Percentiles rank a stretch among this genome's conserved stretches.
These are phyloP conservation scores for Abrus pulchellus DNA, from an alignment of 306 rosid genomes.

Conservation along the genomic window DNA sequence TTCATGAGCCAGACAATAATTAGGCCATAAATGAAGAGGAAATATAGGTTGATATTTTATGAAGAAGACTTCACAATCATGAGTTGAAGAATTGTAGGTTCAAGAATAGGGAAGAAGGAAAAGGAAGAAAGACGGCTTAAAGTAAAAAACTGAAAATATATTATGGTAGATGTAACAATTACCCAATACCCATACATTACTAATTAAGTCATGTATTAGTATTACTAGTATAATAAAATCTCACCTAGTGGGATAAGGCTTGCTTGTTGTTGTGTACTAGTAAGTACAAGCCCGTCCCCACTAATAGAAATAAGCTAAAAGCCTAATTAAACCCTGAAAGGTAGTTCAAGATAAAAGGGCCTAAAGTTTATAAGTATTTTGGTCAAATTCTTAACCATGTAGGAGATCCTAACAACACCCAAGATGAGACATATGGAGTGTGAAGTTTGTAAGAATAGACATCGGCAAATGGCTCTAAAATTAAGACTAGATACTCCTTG, in stretches of 20 bases:
- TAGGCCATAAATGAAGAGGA: conserved; percentile 27
- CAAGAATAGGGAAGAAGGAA: conserved; percentile 1
- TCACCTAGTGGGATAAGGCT: too few relatives aligned
- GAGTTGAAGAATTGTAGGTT: neutral
- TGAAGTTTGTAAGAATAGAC: neutral
- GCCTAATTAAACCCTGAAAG: neutral
- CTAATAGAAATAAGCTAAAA: neutral
- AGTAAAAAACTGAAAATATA: conserved; percentile 24
- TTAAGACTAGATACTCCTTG: neutral
- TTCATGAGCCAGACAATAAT: conserved; percentile 24
- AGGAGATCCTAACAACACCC: neutral
- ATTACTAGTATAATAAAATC: neutral
- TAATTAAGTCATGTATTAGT: neutral
- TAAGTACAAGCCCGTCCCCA: neutral
- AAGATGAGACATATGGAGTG: neutral
- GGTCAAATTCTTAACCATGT: neutral
- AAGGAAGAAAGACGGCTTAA: neutral
- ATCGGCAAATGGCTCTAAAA: neutral
- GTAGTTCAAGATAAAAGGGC: neutral
- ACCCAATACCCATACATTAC: neutral
- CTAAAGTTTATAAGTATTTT: neutral
- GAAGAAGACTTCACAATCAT: conserved; percentile 7
- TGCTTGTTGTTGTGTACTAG: too few relatives aligned
- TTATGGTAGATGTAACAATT: neutral
- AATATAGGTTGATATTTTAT: neutral